Base-by-base conservation (phyloP, 202 grass and related monocot genomes). In the Elaeis oleifera region DNA sequence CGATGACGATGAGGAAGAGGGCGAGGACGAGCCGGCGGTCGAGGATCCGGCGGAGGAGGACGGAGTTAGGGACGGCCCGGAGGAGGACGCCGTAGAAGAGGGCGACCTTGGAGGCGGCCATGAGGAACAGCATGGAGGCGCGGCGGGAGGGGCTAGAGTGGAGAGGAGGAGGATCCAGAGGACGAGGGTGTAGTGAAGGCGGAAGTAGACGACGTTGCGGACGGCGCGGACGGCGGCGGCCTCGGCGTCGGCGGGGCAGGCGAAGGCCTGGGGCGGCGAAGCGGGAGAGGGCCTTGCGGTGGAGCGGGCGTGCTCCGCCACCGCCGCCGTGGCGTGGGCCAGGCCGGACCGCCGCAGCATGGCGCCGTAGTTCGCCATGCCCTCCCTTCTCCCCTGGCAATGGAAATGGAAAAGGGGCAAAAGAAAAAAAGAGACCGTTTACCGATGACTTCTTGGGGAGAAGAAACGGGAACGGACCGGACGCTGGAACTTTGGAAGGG, bases 121-220 rank as follows among this genome's bases (percentile, higher is more conserved):
- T 59, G 57, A 59, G 57, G 57, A 59, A 59, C 3, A 59, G 57
- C 57, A 59, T 59, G 14, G 57, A 6, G 57, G 57, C 25, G 15
- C 57, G 57, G 23, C 4, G 57, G 25, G 23, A 5, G 16, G 57
- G 57, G 26, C 27, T 16, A 59, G 57, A 16, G 57, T 13, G 15
- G 25, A 14, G 14, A 59, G 57, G 57, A 59, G 57, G 14, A 59
- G 22, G 57, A 28, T 13, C 57, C 57, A 59, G 14, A 59, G 57
- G 57, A 59, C 14, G 57, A 28, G 23, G 14, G 57, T 5, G 23
- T 59, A 59, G 57, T 59, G 24, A 15, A 59, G 15, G 25, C 57
- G 57, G 57, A 59, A 59, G 57, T 13, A 31, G 57, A 25, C 22
- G 57, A 59, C 14, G 23, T 59, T 59, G 57, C 57, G 57, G 25